Conservation (phyloP, 1,139 yeast species). For the Scheffersomyces cryptocercus region DNA sequence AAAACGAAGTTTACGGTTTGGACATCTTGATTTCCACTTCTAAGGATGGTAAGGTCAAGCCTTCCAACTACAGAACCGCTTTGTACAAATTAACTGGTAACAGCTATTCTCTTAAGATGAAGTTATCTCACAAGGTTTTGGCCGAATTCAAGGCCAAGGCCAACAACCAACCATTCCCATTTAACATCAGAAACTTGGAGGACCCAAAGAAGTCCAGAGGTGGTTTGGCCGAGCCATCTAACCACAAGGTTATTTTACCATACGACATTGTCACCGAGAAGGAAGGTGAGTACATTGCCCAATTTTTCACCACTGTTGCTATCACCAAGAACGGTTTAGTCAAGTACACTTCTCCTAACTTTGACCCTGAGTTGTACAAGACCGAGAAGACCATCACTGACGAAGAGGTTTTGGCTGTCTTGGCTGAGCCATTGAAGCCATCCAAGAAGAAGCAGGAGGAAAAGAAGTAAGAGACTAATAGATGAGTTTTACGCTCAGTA, state of each 20-base stretch:
- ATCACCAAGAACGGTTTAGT: slow-evolving; percentile 73
- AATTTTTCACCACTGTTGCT: slow-evolving; percentile 76
- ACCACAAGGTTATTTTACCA: slow-evolving; percentile 68
- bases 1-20: slow-evolving; percentile 77
- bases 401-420: slow-evolving; percentile 50
- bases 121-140: slow-evolving; percentile 68
- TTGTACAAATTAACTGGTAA: slow-evolving; percentile 73
- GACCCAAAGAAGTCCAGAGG: slow-evolving; percentile 75
- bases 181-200: slow-evolving; percentile 63
- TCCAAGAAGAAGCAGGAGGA: slow-evolving; percentile 7
- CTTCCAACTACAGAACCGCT: slow-evolving; percentile 63
- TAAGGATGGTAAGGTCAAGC: slow-evolving; percentile 67
- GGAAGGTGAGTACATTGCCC: slow-evolving; percentile 69
- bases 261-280: slow-evolving; percentile 72
- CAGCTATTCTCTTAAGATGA: slow-evolving; percentile 69
- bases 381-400: slow-evolving; percentile 61
- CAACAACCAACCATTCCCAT: slow-evolving; percentile 66
- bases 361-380: slow-evolving; percentile 49
- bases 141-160: slow-evolving; percentile 65
- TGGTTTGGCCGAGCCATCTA: slow-evolving; percentile 73
- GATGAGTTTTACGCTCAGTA: too few relatives aligned
- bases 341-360: slow-evolving; percentile 63
- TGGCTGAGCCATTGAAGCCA: slow-evolving; percentile 53
- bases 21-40: slow-evolving; percentile 71
- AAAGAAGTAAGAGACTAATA: not conserved